Base-by-base conservation (phyloP, 179 eudicot genomes). In the Nepenthes alata region DNA sequence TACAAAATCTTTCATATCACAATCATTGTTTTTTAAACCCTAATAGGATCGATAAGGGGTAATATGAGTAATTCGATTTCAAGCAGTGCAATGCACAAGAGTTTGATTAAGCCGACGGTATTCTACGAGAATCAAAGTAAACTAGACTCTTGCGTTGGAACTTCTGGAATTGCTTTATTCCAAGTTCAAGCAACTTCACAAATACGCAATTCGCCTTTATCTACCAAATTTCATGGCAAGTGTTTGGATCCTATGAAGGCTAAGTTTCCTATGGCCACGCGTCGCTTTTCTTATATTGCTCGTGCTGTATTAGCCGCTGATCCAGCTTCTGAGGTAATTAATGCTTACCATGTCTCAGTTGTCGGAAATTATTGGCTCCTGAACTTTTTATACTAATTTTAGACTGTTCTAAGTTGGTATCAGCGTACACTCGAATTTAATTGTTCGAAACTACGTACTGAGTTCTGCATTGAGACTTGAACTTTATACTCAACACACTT, bases 21-120 rank as follows among this genome's bases (percentile, higher is more conserved):
- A 25, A 25, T 25, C 25, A 25, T 25, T 25, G 25, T 25, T 25
- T 25, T 25, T 25, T 25, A 25, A 0, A 25, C 25, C 25, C 25
- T 25, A 25, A 25, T 25, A 25, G 25, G 25, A 25, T 25, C 25
- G 25, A 25, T 0, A 25, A 25, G 25, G 25, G 25, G 25, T 25
- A 78, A 50, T 51, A 91, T 91, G 98, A 91, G 95, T 73, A 84
- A 74, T 69, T 74, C 79, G 41, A 77, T 86, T 39, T 86, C 87
- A 62, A 76, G 78, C 57, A 83, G 77, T 74, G 77, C 82, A 69
- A 62, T 73, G 64, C 78, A 74, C 64, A 80, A 74, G 57, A 76
- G 83, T 49, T 71, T 77, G 73, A 81, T 81, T 53, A 51, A 59
- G 41, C 58, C 67, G 37, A 74, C 59, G 51, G 58, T 71, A 67